Percentiles rank a stretch among this genome's conserved stretches.
phyloP scores from a whole-genome alignment of 306 rosid species.

The Pyrus communis region DNA sequence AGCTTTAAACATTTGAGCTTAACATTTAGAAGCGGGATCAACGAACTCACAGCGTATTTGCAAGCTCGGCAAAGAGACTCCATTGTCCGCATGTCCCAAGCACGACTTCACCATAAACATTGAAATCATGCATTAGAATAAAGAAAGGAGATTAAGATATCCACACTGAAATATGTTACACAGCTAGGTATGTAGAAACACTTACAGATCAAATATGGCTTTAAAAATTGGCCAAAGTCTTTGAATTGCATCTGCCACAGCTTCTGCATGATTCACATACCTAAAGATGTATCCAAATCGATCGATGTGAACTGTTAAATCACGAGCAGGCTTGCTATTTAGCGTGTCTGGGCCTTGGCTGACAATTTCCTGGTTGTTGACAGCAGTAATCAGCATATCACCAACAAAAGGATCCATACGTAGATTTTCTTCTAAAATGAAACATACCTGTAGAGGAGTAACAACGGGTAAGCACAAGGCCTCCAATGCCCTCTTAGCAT shows the following conservation, averaged over 20 bases:
- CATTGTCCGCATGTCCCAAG: conserved; percentile 99
- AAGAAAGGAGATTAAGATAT: neutral
- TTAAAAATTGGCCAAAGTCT: conserved; percentile 94
- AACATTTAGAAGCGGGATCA: conserved; percentile 12
- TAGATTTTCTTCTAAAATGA: conserved; percentile 10
- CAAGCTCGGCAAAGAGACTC: conserved; percentile 99
- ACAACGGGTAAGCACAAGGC: conserved; percentile 89
- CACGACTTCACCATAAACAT: conserved; percentile 59
- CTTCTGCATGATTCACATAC: conserved; percentile 93
- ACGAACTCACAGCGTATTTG: conserved; percentile 89
- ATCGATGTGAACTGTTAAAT: conserved; percentile 91
- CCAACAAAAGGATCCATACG: neutral
- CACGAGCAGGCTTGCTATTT: conserved; percentile 73
- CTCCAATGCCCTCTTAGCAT: conserved; percentile 84
- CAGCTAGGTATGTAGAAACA: conserved; percentile 7
- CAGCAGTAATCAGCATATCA: conserved; percentile 18
- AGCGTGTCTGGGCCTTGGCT: conserved; percentile 73
- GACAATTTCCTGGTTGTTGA: conserved; percentile 68
- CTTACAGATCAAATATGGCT: conserved; percentile 95
- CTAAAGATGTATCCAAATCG: conserved; percentile 95
- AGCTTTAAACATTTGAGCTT: neutral
- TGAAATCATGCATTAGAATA: conserved; percentile 15
- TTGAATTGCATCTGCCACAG: conserved; percentile 95
- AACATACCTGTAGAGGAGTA: conserved; percentile 79
- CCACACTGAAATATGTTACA: neutral